Base-by-base conservation (phyloP, 495 filamentous ascomycete genomes). In the Tuber brumale region DNA sequence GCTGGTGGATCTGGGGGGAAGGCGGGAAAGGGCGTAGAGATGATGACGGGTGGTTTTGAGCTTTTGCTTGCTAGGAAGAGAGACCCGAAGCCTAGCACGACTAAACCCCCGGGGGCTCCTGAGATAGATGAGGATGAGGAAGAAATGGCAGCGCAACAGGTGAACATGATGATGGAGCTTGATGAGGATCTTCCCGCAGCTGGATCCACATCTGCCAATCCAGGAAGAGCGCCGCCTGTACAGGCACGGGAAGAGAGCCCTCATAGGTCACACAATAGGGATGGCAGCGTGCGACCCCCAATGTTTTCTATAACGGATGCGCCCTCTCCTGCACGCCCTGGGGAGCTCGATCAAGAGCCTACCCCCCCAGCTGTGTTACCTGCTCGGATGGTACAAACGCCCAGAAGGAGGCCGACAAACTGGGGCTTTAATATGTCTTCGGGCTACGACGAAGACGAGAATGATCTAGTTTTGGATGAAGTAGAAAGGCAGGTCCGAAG, bases 381-480 rank as follows among this genome's bases (percentile, higher is more conserved):
- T 19, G 23, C 19, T 57, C 45, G 43, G 72, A 37, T 45, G 3
- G 51, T 19, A 39, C 45, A 70, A 70, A 81, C 73, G 3, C 79
- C 72, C 10, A 76, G 70, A 71, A 43, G 69, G 39, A 76, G 72
- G 61, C 69, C 69, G 42, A 78, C 81, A 70, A 81, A 74, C 71
- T 85, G 81, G 82, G 82, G 77, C 10, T 80, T 84, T 76, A 83
- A 84, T 70, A 85, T 86, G 85, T 85, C 83, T 16, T 76, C 72
- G 23, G 83, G 84, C 76, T 74, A 82, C 37, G 77, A 75, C 27
- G 82, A 83, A 48, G 82, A 80, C 16, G 72, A 77, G 23, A 57
- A 84, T 41, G 75, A 80, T n/a, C 51, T 61, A 31, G n/a, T 61
- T 61, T 61, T 61, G 12, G 51, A 61, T 5, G 48, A 43, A n/a